Evolutionary conservation across 169 alveolate genomes (phyloP), one percentile per base, ranked within the genome.

Genomic region (Plasmodium billcollinsi): DNA sequence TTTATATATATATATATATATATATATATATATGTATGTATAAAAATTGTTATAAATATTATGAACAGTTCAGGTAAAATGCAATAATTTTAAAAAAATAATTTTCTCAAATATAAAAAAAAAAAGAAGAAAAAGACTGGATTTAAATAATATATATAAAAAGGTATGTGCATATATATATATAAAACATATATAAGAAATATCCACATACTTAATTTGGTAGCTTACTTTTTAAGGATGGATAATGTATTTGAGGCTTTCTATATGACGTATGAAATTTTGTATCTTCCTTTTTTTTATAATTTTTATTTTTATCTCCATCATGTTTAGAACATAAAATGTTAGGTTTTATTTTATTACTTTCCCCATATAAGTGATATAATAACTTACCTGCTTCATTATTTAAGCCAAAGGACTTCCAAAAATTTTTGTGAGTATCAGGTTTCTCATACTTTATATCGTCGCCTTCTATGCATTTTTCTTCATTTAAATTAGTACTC

Each of bases 381-480:
- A 86, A 75, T 62, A 86, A 56, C 45, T 86, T 86, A 21, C 92
- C 92, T 59, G 92, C 88, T 43, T 86, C 73, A 39, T 50, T 86
- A 29, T 73, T 74, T 59, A 86, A 52, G 0, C 92, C 92, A 65
- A 86, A 86, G 1, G 92, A 65, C 12, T 86, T 86, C 92, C 92
- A 86, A 39, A 86, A 86, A 50, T 86, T 59, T 59, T 62, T 86
- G 58, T 86, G 92, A n/a, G 76, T 59, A 5, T 70, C 86, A 11
- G 92, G 92, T 59, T 71, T 86, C 24, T 86, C 74, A 86, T 86
- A 86, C n/a, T 66, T 33, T 9, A 70, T 21, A 49, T 70, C 45
- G 12, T 69, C 80, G 7, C 71, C 86, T 20, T 59, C 59, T 59
- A 8, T 43, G 33, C 4, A 15, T 18, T 59, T 7, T 83, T 56